These are phyloP conservation scores for Clarireedia hainanense DNA, from an alignment of 2,329 filamentous ascomycete genomes.

Conservation along the genomic window DNA sequence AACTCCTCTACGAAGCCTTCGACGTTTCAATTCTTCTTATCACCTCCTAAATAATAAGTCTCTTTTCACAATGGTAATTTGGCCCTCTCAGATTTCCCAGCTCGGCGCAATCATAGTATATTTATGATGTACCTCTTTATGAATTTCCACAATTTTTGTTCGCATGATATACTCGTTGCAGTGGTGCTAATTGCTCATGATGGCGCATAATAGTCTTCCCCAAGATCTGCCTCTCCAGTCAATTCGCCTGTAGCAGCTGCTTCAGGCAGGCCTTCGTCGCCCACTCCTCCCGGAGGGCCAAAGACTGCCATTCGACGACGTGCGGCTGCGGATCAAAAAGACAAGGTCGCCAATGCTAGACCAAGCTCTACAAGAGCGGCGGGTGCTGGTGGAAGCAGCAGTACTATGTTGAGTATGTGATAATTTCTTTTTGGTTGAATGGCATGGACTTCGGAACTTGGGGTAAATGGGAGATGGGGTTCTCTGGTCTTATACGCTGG, in stretches of 20 bases:
- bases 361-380: constrained; percentile 89
- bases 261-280: constrained; percentile 69
- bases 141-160: background rate
- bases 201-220: constrained; percentile 27
- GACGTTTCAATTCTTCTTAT: background rate
- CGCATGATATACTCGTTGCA: background rate
- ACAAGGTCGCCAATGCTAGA: constrained; percentile 89
- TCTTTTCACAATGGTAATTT: constrained; percentile 7
- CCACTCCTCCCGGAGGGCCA: constrained; percentile 84
- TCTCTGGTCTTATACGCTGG: too few species aligned
- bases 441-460: too few species aligned
- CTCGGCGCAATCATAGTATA: background rate
- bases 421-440: constrained; percentile 3
- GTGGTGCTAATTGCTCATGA: background rate
- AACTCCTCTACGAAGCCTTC: background rate
- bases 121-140: too few species aligned
- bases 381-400: constrained; percentile 90
- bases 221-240: constrained; percentile 46
- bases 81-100: background rate
- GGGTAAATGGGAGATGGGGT: too few species aligned
- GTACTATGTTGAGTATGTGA: constrained; percentile 91
- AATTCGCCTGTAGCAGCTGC: constrained; percentile 40
- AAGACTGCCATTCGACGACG: constrained; percentile 92
- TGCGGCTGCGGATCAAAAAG: constrained; percentile 93
- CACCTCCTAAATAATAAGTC: background rate